Evolutionary conservation across 345 rosid species (phyloP), one percentile per base, ranked within the genome.

Genomic region (Alliaria petiolata): DNA sequence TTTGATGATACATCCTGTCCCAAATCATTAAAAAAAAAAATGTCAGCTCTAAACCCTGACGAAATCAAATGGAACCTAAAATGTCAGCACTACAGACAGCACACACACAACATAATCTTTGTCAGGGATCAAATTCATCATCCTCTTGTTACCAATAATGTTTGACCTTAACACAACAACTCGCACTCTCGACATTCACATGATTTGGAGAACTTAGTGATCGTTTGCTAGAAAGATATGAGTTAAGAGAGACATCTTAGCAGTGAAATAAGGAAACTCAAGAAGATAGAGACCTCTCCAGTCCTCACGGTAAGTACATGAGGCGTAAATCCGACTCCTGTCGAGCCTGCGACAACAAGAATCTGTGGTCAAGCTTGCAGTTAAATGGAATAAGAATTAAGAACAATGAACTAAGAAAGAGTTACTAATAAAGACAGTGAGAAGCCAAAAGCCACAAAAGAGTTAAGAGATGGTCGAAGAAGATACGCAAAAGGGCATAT

Each of bases 261-360:
- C 33, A 25, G 12, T 39, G 5, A 28, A 50, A 2, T 6, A 50
- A 61, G 14, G 43, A 40, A 39, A 50, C 2, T 6, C 8, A 50
- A 49, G 58, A 55, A 52, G 53, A 45, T 22, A 44, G 9, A 65
- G 12, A 90, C 97, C 84, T 90, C 97, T 76, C 97, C 97, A 55
- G 82, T 69, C 35, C 82, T 83, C 50, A 88, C 78, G 26, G 85
- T 84, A 75, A 90, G 81, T 72, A 90, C 44, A 70, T 86, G 97
- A 4, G 97, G 92, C 46, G 88, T 86, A 76, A 90, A 90, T 47
- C 90, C 97, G 33, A 83, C 67, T 58, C 95, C 97, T 15, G 92
- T 90, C 1, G 95, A 76, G 50, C 64, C 67, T 55, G 34, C 42
- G 70, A 66, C 58, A 65, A 65, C 22, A 77, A 6, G 4, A 33